A percentile compares a stretch with the other conserved stretches of the same genome.
Conservation (phyloP, 2,329 filamentous ascomycete genomes). For the Sporothrix protearum region DNA sequence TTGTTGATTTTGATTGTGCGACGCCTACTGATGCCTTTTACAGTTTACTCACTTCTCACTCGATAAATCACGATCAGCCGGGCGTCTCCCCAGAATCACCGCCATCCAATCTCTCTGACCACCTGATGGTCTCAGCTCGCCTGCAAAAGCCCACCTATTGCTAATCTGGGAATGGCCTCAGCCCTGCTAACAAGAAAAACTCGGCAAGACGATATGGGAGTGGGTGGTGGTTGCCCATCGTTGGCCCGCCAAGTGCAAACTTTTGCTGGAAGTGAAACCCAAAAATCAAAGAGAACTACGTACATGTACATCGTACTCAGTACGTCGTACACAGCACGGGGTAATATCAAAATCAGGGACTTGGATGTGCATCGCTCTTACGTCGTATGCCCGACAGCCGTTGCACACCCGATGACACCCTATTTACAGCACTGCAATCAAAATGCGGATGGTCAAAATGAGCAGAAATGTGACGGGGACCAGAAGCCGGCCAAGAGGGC, state of each 20-base stretch:
- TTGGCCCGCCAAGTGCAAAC: constrained; percentile 4
- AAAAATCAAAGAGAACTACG: neutral
- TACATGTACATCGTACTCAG: no score
- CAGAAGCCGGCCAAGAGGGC: neutral
- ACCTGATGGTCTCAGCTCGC: constrained; percentile 15
- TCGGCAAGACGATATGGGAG: neutral
- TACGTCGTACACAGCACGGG: no score
- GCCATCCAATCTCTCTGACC: constrained; percentile 15
- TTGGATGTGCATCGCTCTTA: neutral
- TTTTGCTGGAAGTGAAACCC: neutral
- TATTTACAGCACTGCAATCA: neutral
- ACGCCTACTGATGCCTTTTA: neutral
- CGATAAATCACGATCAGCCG: neutral
- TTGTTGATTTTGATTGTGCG: neutral
- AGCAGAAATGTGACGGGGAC: neutral
- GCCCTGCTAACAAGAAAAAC: neutral
- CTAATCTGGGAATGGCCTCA: constrained; percentile 17
- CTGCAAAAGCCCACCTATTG: neutral
- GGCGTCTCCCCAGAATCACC: neutral
- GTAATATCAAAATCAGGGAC: neutral
- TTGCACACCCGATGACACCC: neutral
- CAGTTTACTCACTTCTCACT: neutral
- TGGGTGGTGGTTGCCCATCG: neutral
- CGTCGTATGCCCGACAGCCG: neutral
- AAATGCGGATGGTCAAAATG: neutral